Conservation (phyloP, 768 basidiomycete species). For the Tylopilus intermedius region DNA sequence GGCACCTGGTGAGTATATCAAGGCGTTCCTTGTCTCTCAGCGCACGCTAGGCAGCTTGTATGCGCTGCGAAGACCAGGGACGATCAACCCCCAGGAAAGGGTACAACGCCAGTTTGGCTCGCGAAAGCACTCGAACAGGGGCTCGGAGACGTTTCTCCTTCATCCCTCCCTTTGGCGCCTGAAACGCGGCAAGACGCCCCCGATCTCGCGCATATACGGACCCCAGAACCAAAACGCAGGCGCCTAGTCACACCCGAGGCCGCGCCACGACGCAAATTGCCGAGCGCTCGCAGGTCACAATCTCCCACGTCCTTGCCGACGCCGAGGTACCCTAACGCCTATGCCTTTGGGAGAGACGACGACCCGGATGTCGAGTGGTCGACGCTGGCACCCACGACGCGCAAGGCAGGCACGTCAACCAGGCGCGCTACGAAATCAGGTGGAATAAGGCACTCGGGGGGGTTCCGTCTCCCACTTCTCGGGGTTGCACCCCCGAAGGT, state of each 20-base stretch:
- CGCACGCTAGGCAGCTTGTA: neutral
- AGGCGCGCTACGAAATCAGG: neutral
- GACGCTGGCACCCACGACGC: conserved; percentile 3
- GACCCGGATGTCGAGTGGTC: conserved; percentile 23
- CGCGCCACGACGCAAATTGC: conserved; percentile 1
- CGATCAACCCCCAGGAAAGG: neutral
- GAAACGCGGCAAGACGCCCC: neutral
- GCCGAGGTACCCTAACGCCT: conserved; percentile 9
- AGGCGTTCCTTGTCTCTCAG: conserved; percentile 7
- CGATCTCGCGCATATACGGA: conserved; percentile 3
- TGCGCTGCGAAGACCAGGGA: neutral
- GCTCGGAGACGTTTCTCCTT: neutral
- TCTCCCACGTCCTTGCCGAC: neutral
- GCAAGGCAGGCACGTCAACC: neutral
- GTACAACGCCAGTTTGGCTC: conserved; percentile 7
- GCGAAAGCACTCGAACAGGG: conserved; percentile 2
- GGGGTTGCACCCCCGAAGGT: neutral
- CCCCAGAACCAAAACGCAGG: conserved; percentile 5
- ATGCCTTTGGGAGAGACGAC: conserved; percentile 16
- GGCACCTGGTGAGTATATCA: conserved; percentile 4
- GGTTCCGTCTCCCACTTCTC: conserved; percentile 19
- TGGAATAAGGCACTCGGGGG: conserved; percentile 17
- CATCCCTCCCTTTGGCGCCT: neutral
- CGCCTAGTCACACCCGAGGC: conserved; percentile 3
- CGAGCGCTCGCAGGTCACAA: neutral